phyloP scores from a whole-genome alignment of 805 yeast species.

The Grigorovia transvaalensis region DNA sequence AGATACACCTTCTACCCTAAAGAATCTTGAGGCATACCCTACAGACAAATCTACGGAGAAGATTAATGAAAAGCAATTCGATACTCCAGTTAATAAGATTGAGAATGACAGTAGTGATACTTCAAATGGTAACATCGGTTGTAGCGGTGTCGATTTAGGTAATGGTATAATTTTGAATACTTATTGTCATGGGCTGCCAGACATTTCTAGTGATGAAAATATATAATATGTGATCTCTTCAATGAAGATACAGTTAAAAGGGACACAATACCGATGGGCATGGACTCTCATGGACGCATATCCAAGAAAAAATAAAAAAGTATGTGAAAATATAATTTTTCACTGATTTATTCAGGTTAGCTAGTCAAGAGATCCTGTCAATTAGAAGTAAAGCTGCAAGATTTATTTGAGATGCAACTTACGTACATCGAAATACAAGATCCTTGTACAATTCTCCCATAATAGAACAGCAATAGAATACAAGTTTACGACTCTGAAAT shows the following conservation, averaged over 20 bases:
- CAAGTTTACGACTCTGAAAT: no score
- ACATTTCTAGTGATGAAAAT: conserved; percentile 23
- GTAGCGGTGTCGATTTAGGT: conserved; percentile 24
- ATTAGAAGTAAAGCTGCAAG: not conserved
- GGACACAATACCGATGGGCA: no score
- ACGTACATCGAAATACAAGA: not conserved
- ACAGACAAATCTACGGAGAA: no score
- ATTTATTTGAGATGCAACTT: not conserved
- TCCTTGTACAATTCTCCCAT: not conserved
- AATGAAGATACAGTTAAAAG: no score
- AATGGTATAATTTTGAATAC: conserved; percentile 29
- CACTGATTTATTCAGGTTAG: not conserved
- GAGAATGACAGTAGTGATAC: not conserved
- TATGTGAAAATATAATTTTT: no score
- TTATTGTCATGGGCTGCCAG: conserved; percentile 31
- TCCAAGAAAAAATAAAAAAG: no score
- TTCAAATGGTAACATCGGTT: not conserved
- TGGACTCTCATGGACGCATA: no score
- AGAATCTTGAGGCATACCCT: no score
- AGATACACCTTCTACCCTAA: no score
- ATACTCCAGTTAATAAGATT: not conserved
- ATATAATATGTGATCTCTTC: not conserved
- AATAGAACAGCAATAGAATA: not conserved
- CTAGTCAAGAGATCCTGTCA: not conserved
- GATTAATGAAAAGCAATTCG: no score